Evolutionary conservation across 139 green algal species (phyloP), one percentile per base, ranked within the genome.

Genomic region (Cymbomonas tetramitiformis): DNA sequence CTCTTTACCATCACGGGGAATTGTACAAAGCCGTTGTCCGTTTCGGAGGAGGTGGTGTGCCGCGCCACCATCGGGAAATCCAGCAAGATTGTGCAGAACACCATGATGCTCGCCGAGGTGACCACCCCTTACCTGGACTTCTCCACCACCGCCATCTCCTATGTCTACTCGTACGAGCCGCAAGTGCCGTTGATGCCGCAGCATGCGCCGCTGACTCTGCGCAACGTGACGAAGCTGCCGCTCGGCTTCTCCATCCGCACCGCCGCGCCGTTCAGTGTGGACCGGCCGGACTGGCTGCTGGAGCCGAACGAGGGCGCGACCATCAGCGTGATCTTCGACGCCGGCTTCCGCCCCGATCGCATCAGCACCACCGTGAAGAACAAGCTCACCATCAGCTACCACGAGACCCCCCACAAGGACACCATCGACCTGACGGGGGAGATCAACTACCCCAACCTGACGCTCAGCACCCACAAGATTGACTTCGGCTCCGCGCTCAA

Each of bases 401-500:
- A 55, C 19, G 78, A 90, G 58, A 85, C 81, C 61, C 71, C 74
- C 6, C 76, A 87, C 60, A 73, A 63, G 8, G 81, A 88, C 53
- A 34, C 19, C 0, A 28, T 92, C 25, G 77, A 87, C 19, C 56
- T 88, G 10, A 10, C 61, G 24, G 81, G 63, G 21, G 62, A 72
- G 33, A 73, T 87, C 19, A 66, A 79, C 38, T 86, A 79, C 53
- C 83, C 83, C 19, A 92, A 88, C 62, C 51, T 92, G 31, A 8
- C 60, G 26, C 55, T 79, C 33, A 39, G 15, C 24, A 26, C 31
- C n/a, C 15, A 38, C 15, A 18, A 21, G 3, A 59, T 92, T 1
- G 71, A 85, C 26, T 92, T 88, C 73, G 81, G 79, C 32, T 77
- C 64, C 21, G 72, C 79, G 2, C 67, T 87, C 28, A 79, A 74